phyloP scores from a whole-genome alignment of 495 filamentous ascomycete species.

The Penicillium alfredii region DNA sequence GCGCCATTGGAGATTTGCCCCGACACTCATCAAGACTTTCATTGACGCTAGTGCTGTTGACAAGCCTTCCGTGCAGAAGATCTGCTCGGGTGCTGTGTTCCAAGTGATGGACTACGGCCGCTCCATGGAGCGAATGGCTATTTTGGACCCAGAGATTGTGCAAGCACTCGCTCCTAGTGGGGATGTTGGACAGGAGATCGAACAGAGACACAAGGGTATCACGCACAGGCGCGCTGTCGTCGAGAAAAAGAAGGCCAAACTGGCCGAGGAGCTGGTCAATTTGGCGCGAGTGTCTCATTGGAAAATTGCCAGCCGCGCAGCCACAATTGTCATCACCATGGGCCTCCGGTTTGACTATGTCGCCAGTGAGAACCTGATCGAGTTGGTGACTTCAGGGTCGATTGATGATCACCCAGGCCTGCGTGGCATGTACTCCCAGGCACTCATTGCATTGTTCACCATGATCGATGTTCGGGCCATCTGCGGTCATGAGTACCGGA shows the following conservation, averaged over 20 bases:
- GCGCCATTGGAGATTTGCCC: conserved; percentile 89
- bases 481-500: conserved; percentile 78
- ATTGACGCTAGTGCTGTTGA: conserved; percentile 86
- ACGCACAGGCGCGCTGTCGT: conserved; percentile 65
- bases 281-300: conserved; percentile 77
- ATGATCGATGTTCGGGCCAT: conserved; percentile 79
- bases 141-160: conserved; percentile 69
- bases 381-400: conserved; percentile 76
- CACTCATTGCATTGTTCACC: conserved; percentile 73
- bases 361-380: conserved; percentile 70
- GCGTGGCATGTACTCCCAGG: conserved; percentile 70
- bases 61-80: conserved; percentile 86
- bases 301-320: conserved; percentile 88
- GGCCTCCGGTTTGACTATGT: conserved; percentile 85
- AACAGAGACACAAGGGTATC: conserved; percentile 62
- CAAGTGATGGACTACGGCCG: conserved; percentile 89
- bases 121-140: conserved; percentile 74
- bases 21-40: conserved; percentile 76
- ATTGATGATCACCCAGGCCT: conserved; percentile 88
- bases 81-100: conserved; percentile 74
- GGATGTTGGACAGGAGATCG: conserved; percentile 57
- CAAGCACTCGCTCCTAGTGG: conserved; percentile 68
- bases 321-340: conserved; percentile 80
- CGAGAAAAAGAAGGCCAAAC: conserved; percentile 72
- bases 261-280: conserved; percentile 76